Evolutionary conservation across 2,329 filamentous ascomycete species (phyloP).

Genomic region (Neofusicoccum kwambonambiense): DNA sequence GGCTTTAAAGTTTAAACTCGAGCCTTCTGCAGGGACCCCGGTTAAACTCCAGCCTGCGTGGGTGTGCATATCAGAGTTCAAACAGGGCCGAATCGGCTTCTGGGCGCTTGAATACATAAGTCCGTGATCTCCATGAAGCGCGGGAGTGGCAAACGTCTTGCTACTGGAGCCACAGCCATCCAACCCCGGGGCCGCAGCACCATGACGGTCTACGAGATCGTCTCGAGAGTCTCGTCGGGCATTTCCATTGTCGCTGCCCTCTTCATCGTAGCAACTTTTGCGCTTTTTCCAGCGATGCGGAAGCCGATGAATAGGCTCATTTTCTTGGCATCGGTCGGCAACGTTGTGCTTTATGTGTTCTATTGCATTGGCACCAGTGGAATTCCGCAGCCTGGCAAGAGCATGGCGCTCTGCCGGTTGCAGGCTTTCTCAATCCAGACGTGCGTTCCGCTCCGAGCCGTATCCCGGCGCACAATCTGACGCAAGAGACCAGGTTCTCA

Average conservation of each 20-base stretch:
- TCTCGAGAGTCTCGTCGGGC: slow-evolving; percentile 66
- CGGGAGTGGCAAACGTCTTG: background rate
- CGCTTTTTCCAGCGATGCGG: slow-evolving; percentile 66
- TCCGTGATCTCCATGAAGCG: background rate
- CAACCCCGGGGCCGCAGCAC: background rate
- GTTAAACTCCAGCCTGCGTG: background rate
- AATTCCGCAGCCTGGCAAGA: slow-evolving; percentile 43
- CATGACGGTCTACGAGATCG: slow-evolving; percentile 31
- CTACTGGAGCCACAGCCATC: background rate
- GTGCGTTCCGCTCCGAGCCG: slow-evolving; percentile 57
- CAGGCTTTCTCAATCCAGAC: slow-evolving; percentile 81
- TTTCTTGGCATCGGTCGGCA: slow-evolving; percentile 80
- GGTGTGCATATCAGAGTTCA: background rate
- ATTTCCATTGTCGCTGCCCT: slow-evolving; percentile 69
- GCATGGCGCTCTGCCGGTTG: slow-evolving; percentile 66
- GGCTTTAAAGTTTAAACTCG: background rate
- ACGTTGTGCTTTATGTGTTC: slow-evolving; percentile 73
- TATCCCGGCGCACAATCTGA: slow-evolving; percentile 20
- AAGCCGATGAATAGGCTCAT: slow-evolving; percentile 83
- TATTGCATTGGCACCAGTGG: slow-evolving; percentile 70
- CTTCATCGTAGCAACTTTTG: slow-evolving; percentile 71
- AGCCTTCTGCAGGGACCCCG: background rate
- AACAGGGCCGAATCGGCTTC: background rate
- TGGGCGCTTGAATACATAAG: background rate
- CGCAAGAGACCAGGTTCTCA: slow-evolving; percentile 61